Percentiles rank a stretch among this genome's conserved stretches.
These are phyloP conservation scores for Xerocomus amazonicus DNA, from an alignment of 1,284 basidiomycete species.

Conservation along the genomic window DNA sequence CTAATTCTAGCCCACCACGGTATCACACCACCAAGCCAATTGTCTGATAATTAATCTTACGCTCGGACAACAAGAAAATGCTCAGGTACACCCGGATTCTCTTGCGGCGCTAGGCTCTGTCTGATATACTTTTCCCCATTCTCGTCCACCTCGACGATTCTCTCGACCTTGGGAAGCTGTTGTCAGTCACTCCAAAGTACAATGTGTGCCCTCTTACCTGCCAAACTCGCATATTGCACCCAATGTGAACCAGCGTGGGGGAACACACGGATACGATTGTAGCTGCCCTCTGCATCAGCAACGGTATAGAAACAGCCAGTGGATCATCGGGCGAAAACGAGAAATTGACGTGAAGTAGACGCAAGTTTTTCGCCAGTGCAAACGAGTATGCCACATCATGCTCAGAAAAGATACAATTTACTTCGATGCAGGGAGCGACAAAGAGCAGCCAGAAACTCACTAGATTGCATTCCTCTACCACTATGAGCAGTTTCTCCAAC, in stretches of 20 bases:
- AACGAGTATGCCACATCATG: conserved; percentile 36
- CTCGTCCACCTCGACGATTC: conserved; percentile 36
- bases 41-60: conserved; percentile 5
- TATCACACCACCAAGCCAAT: no score
- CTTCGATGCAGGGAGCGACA: conserved; percentile 1
- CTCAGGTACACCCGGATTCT: conserved; percentile 65
- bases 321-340: conserved; percentile 12
- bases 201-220: conserved; percentile 37
- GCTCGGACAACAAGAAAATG: conserved; percentile 63
- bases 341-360: conserved; percentile 34
- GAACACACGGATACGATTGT: conserved; percentile 41
- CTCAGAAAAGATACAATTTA: conserved; percentile 32
- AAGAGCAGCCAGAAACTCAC: conserved; percentile 35
- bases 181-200: background rate
- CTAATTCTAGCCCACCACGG: conserved; percentile 10
- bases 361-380: conserved; percentile 30
- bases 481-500: conserved; percentile 62
- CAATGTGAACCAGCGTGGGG: conserved; percentile 44
- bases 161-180: conserved; percentile 44
- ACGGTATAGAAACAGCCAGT: conserved; percentile 22
- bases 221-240: conserved; percentile 51
- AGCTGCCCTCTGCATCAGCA: conserved; percentile 34
- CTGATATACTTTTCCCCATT: conserved; percentile 37
- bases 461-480: conserved; percentile 44
- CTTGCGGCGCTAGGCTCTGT: conserved; percentile 49